Evolutionary conservation across 768 basidiomycete genomes (phyloP), one percentile per base, ranked within the genome.

Genomic region (Leucocoprinus birnbaumii): DNA sequence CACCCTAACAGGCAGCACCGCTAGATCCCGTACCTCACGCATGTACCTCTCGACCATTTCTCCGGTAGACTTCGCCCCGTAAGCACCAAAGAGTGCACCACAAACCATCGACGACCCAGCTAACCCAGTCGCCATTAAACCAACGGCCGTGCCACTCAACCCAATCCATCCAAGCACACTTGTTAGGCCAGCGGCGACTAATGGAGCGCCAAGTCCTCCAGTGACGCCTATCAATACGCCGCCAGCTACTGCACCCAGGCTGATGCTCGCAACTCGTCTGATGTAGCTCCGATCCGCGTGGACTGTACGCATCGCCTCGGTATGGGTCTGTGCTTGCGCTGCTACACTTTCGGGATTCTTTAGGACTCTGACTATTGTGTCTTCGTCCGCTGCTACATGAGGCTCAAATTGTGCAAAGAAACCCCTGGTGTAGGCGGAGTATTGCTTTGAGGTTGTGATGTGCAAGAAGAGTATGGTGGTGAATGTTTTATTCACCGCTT

Each of bases 151-250:
- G 1, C 82, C 82, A 25, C 82, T 81, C 9, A 84, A 62, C 0
- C 82, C 82, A 1, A 83, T 62, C 66, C 73, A 75, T 1, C 79
- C 78, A 8, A 84, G 66, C 5, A 82, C 60, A 16, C 75, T 74
- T 2, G 73, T 68, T 16, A 81, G 72, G 2, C 75, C 79, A 14
- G 80, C 80, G n/a, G 81, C 81, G 5, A 85, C 77, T 0, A 84
- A 59, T 13, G 82, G 82, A 9, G 82, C 82, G 2, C 80, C 82
- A 9, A 83, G 71, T 14, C 83, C 82, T 44, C 82, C 83, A n/a
- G 81, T 82, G 21, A 83, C 71, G 3, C 81, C 83, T 13, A 83
- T 65, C 27, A 83, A 67, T 19, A 82, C 72, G 13, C 82, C 82
- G 13, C 81, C 82, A 3, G 78, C 81, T 13, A 83, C 66, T 22